Conservation (phyloP, 2,329 filamentous ascomycete genomes). For the Ophiostoma triangulosporum region DNA sequence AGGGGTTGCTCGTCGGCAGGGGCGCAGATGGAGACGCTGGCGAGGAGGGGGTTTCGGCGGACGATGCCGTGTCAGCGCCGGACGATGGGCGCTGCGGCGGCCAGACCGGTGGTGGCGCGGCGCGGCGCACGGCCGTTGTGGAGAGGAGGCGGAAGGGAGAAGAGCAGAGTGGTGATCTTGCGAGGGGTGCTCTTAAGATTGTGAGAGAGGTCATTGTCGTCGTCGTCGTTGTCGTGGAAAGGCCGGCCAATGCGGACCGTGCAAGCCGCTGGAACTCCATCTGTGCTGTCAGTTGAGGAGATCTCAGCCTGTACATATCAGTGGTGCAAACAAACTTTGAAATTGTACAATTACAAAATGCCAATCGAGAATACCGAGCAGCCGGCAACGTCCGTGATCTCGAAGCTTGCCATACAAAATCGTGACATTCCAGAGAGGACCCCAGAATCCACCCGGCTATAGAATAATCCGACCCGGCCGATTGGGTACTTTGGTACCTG, state of each 20-base stretch:
- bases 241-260: conserved; percentile 7
- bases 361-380: no score
- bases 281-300: not conserved
- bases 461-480: conserved; percentile 8
- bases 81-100: conserved; percentile 1
- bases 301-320: no score
- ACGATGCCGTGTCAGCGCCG: not conserved
- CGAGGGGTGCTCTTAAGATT: not conserved
- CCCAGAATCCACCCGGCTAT: conserved; percentile 7
- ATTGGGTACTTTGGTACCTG: not conserved
- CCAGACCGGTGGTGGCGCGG: not conserved
- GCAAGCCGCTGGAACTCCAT: conserved; percentile 8
- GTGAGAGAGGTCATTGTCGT: not conserved
- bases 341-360: no score
- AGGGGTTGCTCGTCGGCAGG: conserved; percentile 2
- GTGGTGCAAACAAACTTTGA: not conserved
- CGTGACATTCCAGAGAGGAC: not conserved
- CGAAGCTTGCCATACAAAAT: not conserved
- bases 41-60: not conserved
- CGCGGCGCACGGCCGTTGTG: conserved; percentile 2
- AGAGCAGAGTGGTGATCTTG: not conserved
- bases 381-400: not conserved
- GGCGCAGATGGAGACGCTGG: not conserved
- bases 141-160: conserved; percentile 3
- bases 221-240: not conserved